Evolutionary conservation across 805 yeast genomes (phyloP).

Genomic region (Nakazawaea anatomiae): DNA sequence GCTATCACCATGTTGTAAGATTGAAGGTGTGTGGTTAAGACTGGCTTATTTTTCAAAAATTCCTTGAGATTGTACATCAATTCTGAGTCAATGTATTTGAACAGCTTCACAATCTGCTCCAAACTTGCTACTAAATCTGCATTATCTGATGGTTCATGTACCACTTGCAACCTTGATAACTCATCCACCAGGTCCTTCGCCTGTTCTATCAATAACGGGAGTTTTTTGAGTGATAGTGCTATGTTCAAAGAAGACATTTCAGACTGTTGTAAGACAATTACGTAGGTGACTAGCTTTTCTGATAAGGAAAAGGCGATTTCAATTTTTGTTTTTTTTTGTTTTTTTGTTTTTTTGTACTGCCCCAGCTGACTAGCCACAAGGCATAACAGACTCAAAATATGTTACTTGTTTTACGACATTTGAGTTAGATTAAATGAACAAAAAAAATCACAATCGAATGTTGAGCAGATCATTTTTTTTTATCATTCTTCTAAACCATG

Average conservation of each 20-base stretch:
- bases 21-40: neutral
- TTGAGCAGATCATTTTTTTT: too few species aligned
- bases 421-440: too few species aligned
- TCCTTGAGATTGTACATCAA: slow-evolving; percentile 7
- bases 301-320: neutral
- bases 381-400: too few species aligned
- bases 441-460: too few species aligned
- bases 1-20: neutral
- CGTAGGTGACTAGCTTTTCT: too few species aligned
- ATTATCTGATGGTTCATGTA: slow-evolving; percentile 1
- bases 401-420: too few species aligned
- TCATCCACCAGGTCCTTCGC: slow-evolving; percentile 4
- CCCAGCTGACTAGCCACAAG: too few species aligned
- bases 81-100: slow-evolving; percentile 5
- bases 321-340: neutral
- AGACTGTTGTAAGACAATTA: neutral
- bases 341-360: too few species aligned
- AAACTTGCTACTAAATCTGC: slow-evolving; percentile 1
- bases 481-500: too few species aligned
- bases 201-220: slow-evolving; percentile 6
- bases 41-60: neutral
- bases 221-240: neutral
- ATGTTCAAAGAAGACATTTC: slow-evolving; percentile 5
- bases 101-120: neutral
- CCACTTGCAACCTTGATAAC: neutral